Conservation (phyloP, 2,329 filamentous ascomycete genomes). For the Monosporascus sp. region DNA sequence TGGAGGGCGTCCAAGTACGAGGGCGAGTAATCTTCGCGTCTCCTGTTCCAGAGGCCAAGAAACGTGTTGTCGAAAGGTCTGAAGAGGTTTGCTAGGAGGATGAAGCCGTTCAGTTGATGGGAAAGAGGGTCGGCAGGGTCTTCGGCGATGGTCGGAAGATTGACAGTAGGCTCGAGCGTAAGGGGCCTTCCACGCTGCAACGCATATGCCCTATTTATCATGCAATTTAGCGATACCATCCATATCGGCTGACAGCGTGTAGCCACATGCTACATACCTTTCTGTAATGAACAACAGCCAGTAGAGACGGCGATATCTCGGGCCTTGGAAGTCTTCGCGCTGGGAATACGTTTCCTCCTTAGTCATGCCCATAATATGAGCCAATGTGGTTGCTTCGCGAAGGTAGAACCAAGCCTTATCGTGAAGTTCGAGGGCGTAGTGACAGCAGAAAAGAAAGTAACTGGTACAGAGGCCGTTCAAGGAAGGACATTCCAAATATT, state of each 20-base stretch:
- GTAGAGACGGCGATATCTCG: constrained; percentile 61
- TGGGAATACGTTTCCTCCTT: constrained; percentile 58
- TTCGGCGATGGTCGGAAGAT: constrained; percentile 56
- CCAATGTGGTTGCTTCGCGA: constrained; percentile 69
- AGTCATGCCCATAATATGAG: constrained; percentile 54
- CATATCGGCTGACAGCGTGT: too few relatives aligned
- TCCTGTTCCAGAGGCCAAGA: constrained; percentile 62
- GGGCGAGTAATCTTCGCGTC: constrained; percentile 49
- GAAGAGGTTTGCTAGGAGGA: constrained; percentile 58
- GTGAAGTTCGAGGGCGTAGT: constrained; percentile 66
- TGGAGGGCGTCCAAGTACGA: constrained; percentile 54
- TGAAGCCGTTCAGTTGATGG: constrained; percentile 49
- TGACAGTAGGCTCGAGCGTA: constrained; percentile 64
- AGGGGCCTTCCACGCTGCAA: constrained; percentile 65
- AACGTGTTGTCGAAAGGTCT: constrained; percentile 61
- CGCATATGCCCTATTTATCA: constrained; percentile 55
- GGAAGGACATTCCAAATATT: constrained; percentile 52
- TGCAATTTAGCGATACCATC: constrained; percentile 5
- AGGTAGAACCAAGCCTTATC: constrained; percentile 76
- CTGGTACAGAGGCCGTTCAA: constrained; percentile 63
- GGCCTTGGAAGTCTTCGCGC: constrained; percentile 53
- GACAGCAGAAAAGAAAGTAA: constrained; percentile 71
- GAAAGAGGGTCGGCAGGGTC: constrained; percentile 52
- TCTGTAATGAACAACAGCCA: constrained; percentile 71
- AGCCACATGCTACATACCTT: constrained; percentile 40